phyloP scores from a whole-genome alignment of 1,284 basidiomycete genomes.

The Porphyrellus sp. region DNA sequence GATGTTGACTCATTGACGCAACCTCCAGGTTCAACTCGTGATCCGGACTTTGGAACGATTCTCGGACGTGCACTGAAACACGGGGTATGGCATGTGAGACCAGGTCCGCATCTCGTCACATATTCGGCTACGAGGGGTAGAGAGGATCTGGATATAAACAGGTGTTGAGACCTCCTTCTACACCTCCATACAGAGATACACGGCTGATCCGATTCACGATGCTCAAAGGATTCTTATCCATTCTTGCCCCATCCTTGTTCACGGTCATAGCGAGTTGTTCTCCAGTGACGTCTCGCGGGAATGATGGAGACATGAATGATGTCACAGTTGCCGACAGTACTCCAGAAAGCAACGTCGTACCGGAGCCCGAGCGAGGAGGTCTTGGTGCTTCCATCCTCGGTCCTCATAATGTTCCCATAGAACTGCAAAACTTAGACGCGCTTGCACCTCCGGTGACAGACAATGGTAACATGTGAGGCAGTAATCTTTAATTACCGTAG shows the following conservation, averaged over 20 bases:
- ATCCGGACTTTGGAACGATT: too few relatives aligned
- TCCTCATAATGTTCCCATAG: constrained; percentile 45
- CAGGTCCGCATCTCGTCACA: too few relatives aligned
- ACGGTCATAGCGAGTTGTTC: constrained; percentile 1
- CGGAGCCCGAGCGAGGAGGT: constrained; percentile 37
- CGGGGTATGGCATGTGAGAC: too few relatives aligned
- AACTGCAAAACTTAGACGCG: constrained; percentile 46
- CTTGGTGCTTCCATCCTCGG: constrained; percentile 44
- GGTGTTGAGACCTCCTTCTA: background rate
- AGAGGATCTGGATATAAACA: constrained; percentile 1
- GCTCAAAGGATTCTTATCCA: constrained; percentile 1
- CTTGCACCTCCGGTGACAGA: constrained; percentile 54
- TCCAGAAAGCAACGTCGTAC: constrained; percentile 16
- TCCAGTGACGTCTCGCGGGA: too few relatives aligned
- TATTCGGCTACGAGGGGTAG: too few relatives aligned
- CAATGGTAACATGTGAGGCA: constrained; percentile 35
- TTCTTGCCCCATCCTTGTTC: constrained; percentile 6
- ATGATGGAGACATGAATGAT: too few relatives aligned
- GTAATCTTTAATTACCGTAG: background rate
- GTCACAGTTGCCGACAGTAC: constrained; percentile 7
- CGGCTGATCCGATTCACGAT: background rate
- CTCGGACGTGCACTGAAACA: too few relatives aligned
- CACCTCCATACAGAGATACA: background rate
- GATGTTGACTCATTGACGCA: too few relatives aligned
- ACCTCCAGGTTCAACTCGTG: too few relatives aligned